Conservation (phyloP, 495 filamentous ascomycete species). For the Jackrogersella minutella region DNA sequence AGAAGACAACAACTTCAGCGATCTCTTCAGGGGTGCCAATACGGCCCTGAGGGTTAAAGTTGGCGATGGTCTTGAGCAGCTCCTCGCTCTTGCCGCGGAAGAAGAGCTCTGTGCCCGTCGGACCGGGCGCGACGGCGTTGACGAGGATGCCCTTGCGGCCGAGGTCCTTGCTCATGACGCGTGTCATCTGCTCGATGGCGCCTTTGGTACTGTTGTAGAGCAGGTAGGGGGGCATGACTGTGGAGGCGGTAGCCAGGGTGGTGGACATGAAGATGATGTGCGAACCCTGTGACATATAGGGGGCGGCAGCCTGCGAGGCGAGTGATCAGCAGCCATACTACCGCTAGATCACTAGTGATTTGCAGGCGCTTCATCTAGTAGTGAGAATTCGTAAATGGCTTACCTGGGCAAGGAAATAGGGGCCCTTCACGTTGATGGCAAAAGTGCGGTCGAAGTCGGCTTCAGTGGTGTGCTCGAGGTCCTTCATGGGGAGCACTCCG, state of each 20-base stretch:
- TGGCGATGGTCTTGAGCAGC: conserved; percentile 60
- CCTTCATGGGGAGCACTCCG: conserved; percentile 60
- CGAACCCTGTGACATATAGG: conserved; percentile 65
- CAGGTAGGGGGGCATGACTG: conserved; percentile 65
- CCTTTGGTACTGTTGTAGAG: conserved; percentile 71
- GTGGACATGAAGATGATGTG: conserved; percentile 70
- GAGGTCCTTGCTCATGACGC: conserved; percentile 70
- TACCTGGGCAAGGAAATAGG: conserved; percentile 64
- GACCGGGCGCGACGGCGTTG: conserved; percentile 71
- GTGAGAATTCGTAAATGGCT: not conserved
- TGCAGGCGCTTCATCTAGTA: not conserved
- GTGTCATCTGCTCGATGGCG: conserved; percentile 74
- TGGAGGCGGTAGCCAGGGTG: conserved; percentile 53
- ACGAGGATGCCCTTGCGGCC: conserved; percentile 67
- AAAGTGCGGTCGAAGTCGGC: conserved; percentile 65
- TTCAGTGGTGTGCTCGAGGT: conserved; percentile 66
- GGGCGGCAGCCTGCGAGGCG: conserved; percentile 61
- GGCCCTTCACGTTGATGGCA: conserved; percentile 71
- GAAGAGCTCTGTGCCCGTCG: conserved; percentile 73
- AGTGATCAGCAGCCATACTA: not conserved
- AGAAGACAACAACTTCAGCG: conserved; percentile 63
- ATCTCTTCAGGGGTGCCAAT: conserved; percentile 73
- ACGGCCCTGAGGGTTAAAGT: conserved; percentile 58
- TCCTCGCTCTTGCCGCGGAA: conserved; percentile 67
- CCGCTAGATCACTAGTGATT: not conserved